These are phyloP conservation scores for Plantago major DNA, from an alignment of 257 asterid species.

Conservation along the genomic window DNA sequence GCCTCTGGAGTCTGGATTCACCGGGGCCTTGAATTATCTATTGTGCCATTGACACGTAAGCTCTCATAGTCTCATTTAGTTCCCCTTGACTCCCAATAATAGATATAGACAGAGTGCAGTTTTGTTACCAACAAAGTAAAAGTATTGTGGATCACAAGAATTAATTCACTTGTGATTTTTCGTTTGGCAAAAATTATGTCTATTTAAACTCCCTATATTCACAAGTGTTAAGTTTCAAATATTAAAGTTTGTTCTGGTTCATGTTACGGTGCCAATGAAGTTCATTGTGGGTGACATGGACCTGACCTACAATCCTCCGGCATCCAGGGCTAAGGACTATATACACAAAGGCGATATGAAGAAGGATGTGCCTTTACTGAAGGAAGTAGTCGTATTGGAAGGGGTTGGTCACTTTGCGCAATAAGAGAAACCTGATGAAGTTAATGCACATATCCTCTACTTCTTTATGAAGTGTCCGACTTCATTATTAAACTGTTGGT, in stretches of 20 bases:
- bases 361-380: constrained; percentile 50
- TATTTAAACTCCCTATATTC: too few relatives aligned
- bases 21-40: constrained; percentile 63
- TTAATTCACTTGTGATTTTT: too few relatives aligned
- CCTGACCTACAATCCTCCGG: constrained; percentile 51
- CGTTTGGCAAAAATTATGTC: too few relatives aligned
- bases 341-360: constrained; percentile 65
- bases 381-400: too few relatives aligned
- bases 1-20: constrained; percentile 60
- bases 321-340: constrained; percentile 58
- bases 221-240: not conserved
- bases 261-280: constrained; percentile 50
- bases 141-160: too few relatives aligned
- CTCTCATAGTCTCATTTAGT: not conserved
- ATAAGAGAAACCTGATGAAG: constrained; percentile 53
- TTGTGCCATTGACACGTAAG: constrained; percentile 57
- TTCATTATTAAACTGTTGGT: constrained; percentile 48
- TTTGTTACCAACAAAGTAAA: too few relatives aligned
- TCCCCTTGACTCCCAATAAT: too few relatives aligned
- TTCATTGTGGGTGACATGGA: constrained; percentile 67
- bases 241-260: constrained; percentile 9
- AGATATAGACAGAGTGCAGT: too few relatives aligned
- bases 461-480: constrained; percentile 29
- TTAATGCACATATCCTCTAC: constrained; percentile 44
- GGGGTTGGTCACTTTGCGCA: constrained; percentile 66